Base-by-base conservation (phyloP, 495 filamentous ascomycete species). In the Halenospora varia region DNA sequence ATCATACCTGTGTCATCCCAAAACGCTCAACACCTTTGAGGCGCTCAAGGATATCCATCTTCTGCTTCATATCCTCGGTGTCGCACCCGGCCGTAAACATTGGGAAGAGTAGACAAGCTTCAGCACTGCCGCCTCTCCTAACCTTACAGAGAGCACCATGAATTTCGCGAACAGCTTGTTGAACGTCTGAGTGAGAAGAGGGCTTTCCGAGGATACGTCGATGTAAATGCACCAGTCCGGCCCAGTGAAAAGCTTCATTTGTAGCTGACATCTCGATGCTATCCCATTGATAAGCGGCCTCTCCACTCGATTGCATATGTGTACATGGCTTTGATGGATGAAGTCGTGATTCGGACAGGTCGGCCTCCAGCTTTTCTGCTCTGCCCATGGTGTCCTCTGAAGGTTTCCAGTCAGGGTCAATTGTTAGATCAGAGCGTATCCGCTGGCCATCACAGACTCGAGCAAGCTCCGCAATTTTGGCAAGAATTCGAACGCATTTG, bases 31-130 rank as follows among this genome's bases (percentile, higher is more conserved):
- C 76, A 45, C 77, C 78, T 66, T 78, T 76, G 68, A 96, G 77
- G 48, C 90, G 72, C 59, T 83, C 79, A 62, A 89, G 73, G 17
- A 92, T 84, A 57, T 83, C 78, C 19, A 71, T 64, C 39, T 85
- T 73, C 53, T 87, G 81, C 10, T 67, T 66, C 24, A 70, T 56
- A 46, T 85, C 78, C 46, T 72, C 67, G 2, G 84, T 82, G 64
- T 94, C 89, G 64, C 88, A 92, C 1, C 90, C 90, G 3, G 89
- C 90, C 9, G 87, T 88, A 69, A 95, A 94, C 70, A 95, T 80
- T 0, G 90, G 90, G 53, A 95, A 92, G 47, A 96, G 66, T 4
- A 90, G 74, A 65, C 87, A 90, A 2, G 83, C 83, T 69, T 92
- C 90, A 0, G 87, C 88, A 20, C 85, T 85, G 15, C 84, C 84